Conservation (phyloP, 2,329 filamentous ascomycete genomes). For the Beauveria medogensis region DNA sequence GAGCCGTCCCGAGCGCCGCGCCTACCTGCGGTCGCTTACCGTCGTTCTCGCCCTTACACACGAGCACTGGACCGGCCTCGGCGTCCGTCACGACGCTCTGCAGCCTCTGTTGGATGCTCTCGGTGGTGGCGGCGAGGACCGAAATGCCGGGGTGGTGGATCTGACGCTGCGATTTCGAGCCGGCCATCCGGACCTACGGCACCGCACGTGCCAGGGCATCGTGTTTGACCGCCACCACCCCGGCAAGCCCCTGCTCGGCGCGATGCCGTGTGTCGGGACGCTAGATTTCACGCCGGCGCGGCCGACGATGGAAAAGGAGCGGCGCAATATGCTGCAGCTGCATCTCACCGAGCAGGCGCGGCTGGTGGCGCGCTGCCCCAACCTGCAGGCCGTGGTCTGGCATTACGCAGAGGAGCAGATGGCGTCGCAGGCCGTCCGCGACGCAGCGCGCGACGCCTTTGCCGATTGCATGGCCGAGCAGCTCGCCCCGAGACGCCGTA, state of each 20-base stretch:
- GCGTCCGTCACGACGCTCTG: background rate
- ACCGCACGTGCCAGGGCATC: background rate
- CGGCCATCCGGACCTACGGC: background rate
- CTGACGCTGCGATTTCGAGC: background rate
- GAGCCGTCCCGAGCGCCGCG: background rate
- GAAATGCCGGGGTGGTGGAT: background rate
- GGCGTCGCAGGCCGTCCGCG: background rate
- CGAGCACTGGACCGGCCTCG: background rate
- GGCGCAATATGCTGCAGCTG: background rate
- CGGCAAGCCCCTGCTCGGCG: background rate
- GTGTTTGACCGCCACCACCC: background rate
- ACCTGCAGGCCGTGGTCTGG: background rate
- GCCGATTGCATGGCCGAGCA: background rate
- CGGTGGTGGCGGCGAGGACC: background rate
- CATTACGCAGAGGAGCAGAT: background rate
- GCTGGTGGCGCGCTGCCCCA: background rate
- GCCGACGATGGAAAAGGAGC: background rate
- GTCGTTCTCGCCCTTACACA: background rate
- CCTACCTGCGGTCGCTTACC: background rate
- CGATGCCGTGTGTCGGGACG: background rate
- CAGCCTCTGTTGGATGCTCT: background rate
- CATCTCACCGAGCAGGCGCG: background rate
- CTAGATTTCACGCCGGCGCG: background rate
- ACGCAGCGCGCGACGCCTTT: background rate
- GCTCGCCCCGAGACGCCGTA: background rate